Base-by-base conservation (phyloP, 2,329 filamentous ascomycete species). In the Grosmannia clavigera region DNA sequence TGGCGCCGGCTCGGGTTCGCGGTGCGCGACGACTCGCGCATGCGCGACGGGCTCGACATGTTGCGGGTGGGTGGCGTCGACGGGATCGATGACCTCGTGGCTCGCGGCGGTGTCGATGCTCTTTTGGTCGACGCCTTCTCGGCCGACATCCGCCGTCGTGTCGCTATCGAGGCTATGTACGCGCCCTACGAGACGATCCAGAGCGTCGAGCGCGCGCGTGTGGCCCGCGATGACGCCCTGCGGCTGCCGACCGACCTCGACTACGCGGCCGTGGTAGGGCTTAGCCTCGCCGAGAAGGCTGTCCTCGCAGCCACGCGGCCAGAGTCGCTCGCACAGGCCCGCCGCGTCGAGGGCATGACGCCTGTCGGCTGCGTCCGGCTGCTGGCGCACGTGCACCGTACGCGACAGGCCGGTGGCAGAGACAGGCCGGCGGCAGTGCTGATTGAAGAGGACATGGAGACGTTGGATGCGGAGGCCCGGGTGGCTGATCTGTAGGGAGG, bases 251-350 rank as follows among this genome's bases (percentile, higher is more conserved):
- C 78, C 0, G 84, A 91, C 65, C 70, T 97, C 16, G 84, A 96
- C 67, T 99, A 96, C 67, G 78, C 83, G 52, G 67, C 72, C 14
- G 79, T 99, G 0, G 76, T 80, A 40, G 91, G 91, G 0, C 76
- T 99, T 58, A 91, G 88, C 60, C 81, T 84, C 46, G 91, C 90
- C 61, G 94, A 97, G 75, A 86, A 82, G 71, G 78, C 83, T 33
- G 80, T 86, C 4, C 76, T 99, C 43, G 80, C 81, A 61, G 75
- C 78, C 2, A 87, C 90, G 1, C 77, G 83, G 58, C 94, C 94
- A 0, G 90, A 95, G 72, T 95, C 83, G 62, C 78, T 99, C 27
- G 92, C 90, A 0, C 94, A 96, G 79, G 92, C 92, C 38, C 80
- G 90, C 56, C 77, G 94, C 16, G 83, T 96, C 12, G 94, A 99